Percentiles rank a stretch among this genome's conserved stretches.
Conservation (phyloP, 352 stramenopile genomes). For the Pythium aquatile region DNA sequence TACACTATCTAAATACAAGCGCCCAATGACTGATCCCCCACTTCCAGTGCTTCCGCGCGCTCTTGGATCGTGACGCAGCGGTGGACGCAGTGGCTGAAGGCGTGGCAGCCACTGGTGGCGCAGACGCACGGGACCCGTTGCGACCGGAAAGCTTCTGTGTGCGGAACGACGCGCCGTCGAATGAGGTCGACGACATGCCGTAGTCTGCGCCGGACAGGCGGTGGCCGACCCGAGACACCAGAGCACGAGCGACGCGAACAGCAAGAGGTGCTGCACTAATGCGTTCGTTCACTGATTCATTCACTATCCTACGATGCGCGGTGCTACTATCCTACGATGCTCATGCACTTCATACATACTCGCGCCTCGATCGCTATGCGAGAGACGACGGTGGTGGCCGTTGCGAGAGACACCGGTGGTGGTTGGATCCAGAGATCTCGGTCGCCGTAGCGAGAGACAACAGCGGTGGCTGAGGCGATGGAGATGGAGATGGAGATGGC, state of each 20-base stretch:
- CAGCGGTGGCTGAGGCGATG: no score
- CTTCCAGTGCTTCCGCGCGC: conserved; percentile 51
- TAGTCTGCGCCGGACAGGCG: conserved; percentile 9
- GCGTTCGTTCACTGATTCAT: no score
- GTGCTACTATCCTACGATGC: no score
- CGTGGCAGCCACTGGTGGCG: not conserved
- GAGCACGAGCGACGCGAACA: conserved; percentile 13
- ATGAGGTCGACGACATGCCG: not conserved
- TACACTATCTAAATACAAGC: conserved; percentile 3
- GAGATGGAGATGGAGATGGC: no score
- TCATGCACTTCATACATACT: no score
- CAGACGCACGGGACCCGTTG: not conserved
- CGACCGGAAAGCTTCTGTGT: not conserved
- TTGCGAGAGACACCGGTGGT: no score
- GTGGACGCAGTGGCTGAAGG: not conserved
- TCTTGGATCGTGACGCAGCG: conserved; percentile 20
- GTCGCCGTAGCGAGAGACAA: no score
- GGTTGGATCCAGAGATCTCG: no score
- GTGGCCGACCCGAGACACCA: not conserved
- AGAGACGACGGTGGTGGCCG: no score
- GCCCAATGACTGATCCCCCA: conserved; percentile 16
- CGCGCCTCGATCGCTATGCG: no score
- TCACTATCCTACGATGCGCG: no score
- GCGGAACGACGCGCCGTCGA: conserved; percentile 5
- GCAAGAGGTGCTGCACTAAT: not conserved